Percentiles rank a stretch among this genome's conserved stretches.
Conservation (phyloP, 768 basidiomycete genomes). For the Macrolepiota albuminosa region DNA sequence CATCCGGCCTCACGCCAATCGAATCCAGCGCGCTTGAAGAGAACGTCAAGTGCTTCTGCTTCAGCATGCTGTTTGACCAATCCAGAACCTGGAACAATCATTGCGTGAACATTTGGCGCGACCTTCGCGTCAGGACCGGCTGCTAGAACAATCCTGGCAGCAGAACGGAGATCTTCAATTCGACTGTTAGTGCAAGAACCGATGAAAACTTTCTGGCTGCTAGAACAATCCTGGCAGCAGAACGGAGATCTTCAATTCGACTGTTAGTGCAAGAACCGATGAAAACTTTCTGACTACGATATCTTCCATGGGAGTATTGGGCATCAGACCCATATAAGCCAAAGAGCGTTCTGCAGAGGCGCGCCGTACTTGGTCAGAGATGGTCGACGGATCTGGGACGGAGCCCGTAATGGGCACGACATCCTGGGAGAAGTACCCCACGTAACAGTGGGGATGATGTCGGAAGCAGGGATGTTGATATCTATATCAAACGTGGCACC, state of each 20-base stretch:
- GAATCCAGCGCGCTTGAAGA: constrained; percentile 89
- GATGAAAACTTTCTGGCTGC: constrained; percentile 91
- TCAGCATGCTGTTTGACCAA: constrained; percentile 89
- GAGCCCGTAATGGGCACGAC: constrained; percentile 76
- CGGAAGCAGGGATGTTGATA: constrained; percentile 73
- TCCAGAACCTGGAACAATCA: constrained; percentile 92
- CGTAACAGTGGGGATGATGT: constrained; percentile 86
- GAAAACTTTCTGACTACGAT: constrained; percentile 84
- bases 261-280: constrained; percentile 95
- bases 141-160: constrained; percentile 71
- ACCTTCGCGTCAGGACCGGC: constrained; percentile 73
- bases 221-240: constrained; percentile 74
- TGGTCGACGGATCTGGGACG: constrained; percentile 71
- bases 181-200: constrained; percentile 95
- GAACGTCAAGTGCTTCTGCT: constrained; percentile 77
- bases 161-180: constrained; percentile 88
- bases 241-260: constrained; percentile 88
- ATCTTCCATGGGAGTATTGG: constrained; percentile 76
- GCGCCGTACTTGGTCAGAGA: constrained; percentile 60
- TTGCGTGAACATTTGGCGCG: constrained; percentile 69
- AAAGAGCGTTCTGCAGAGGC: constrained; percentile 71
- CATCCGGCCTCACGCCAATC: constrained; percentile 96
- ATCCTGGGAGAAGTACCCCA: constrained; percentile 93
- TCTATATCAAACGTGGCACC: constrained; percentile 84
- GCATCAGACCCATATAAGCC: constrained; percentile 80